Conservation (phyloP, 768 basidiomycete genomes). For the Kwoniella bestiolae region DNA sequence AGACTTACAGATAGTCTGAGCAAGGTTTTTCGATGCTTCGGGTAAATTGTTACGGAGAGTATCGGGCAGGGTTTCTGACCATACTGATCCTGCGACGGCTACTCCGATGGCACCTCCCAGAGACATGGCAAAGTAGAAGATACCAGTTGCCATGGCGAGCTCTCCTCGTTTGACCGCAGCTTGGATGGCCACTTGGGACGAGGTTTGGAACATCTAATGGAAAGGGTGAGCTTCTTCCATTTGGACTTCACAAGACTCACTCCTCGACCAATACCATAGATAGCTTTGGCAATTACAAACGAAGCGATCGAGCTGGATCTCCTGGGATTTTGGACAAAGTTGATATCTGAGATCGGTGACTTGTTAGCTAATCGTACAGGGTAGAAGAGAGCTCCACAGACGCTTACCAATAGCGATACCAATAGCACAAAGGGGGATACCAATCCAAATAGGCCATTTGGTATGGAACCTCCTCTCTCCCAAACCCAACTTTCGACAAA, state of each 20-base stretch:
- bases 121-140: slow-evolving; percentile 21
- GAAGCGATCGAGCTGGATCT: slow-evolving; percentile 15
- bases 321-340: slow-evolving; percentile 16
- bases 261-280: slow-evolving; percentile 17
- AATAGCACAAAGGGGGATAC: slow-evolving; percentile 14
- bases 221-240: not conserved
- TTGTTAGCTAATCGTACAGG: too few relatives aligned
- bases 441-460: slow-evolving; percentile 16
- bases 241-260: not conserved
- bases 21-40: slow-evolving; percentile 4
- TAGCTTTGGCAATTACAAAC: slow-evolving; percentile 16
- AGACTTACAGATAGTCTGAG: slow-evolving; percentile 16
- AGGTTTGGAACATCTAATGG: slow-evolving; percentile 16
- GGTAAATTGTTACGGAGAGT: slow-evolving; percentile 5
- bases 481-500: slow-evolving; percentile 3
- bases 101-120: slow-evolving; percentile 19
- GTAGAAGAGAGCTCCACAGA: too few relatives aligned
- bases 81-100: slow-evolving; percentile 12
- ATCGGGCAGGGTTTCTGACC: slow-evolving; percentile 12
- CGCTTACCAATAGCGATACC: slow-evolving; percentile 14
- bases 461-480: slow-evolving; percentile 14
- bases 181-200: slow-evolving; percentile 14
- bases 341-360: slow-evolving; percentile 18
- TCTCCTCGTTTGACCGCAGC: slow-evolving; percentile 17
- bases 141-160: slow-evolving; percentile 15